Conservation (phyloP, 768 basidiomycete species). For the Serpula lacrymans region DNA sequence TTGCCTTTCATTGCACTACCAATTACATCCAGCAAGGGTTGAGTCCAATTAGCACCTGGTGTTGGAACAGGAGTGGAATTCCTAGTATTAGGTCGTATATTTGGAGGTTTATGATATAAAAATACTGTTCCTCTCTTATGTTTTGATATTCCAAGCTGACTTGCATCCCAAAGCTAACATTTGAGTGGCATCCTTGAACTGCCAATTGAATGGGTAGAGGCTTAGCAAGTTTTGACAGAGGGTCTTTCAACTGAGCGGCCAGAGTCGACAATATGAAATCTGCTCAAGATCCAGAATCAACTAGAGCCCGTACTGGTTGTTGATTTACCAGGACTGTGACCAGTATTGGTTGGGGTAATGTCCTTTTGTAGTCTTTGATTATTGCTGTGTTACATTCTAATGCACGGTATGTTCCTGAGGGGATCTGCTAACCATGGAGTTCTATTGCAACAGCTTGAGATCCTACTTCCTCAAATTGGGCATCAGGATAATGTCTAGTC, state of each 20-base stretch:
- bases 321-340: conserved; percentile 16
- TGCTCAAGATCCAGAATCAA: conserved; percentile 24
- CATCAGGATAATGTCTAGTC: too few species aligned
- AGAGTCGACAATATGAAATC: conserved; percentile 30
- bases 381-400: too few species aligned
- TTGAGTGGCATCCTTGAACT: conserved; percentile 24
- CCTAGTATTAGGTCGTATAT: conserved; percentile 28
- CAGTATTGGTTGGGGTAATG: conserved; percentile 9
- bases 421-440: too few species aligned
- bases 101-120: conserved; percentile 22
- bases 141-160: conserved; percentile 12
- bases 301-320: conserved; percentile 8
- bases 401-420: too few species aligned
- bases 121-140: too few species aligned
- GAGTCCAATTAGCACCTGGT: conserved; percentile 13
- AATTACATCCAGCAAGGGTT: too few species aligned
- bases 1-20: too few species aligned
- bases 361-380: too few species aligned
- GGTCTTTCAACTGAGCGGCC: conserved; percentile 20
- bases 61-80: conserved; percentile 29
- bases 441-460: too few species aligned
- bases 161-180: conserved; percentile 16
- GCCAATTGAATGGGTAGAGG: conserved; percentile 27
- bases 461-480: too few species aligned
- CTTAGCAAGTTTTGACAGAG: conserved; percentile 10